Evolutionary conservation across 2,329 filamentous ascomycete species (phyloP).

Genomic region (Reticulascus tulasneorum): DNA sequence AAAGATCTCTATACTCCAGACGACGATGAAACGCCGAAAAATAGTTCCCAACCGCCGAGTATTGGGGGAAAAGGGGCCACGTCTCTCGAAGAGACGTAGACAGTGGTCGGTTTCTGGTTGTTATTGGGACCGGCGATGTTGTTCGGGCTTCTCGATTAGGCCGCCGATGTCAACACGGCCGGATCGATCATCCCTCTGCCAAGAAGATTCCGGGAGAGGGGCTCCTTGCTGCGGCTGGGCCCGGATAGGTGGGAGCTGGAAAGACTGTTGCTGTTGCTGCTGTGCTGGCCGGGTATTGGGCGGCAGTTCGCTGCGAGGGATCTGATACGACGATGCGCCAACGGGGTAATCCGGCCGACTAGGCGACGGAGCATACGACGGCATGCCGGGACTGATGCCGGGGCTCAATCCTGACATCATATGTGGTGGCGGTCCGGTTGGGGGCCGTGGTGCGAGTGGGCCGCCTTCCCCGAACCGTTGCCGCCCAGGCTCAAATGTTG

Average conservation of each 20-base stretch:
- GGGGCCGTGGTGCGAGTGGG: conserved; percentile 25
- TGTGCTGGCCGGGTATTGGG: conserved; percentile 26
- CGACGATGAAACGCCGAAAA: too few relatives aligned
- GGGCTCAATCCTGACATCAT: conserved; percentile 35
- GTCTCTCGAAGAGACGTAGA: too few relatives aligned
- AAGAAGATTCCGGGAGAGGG: conserved; percentile 21
- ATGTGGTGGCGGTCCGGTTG: conserved; percentile 24
- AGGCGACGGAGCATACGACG: conserved; percentile 43
- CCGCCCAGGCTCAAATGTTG: conserved; percentile 43
- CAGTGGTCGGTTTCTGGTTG: too few relatives aligned
- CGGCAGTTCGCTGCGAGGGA: conserved; percentile 48
- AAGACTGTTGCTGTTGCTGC: conserved; percentile 27
- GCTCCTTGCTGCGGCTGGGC: conserved; percentile 27
- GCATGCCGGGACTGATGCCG: conserved; percentile 36
- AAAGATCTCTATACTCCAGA: too few relatives aligned
- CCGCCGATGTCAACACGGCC: conserved; percentile 58
- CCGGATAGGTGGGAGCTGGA: conserved; percentile 47
- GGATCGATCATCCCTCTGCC: conserved; percentile 45
- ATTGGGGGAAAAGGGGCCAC: too few relatives aligned
- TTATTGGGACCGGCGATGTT: conserved; percentile 22
- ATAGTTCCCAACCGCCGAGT: conserved; percentile 1
- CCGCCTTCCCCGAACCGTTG: conserved; percentile 33
- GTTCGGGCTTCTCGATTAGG: conserved; percentile 55
- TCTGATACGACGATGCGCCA: conserved; percentile 45
- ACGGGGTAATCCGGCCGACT: conserved; percentile 39